Conservation (phyloP, 1,284 basidiomycete species). For the Ceratobasidium sp. region DNA sequence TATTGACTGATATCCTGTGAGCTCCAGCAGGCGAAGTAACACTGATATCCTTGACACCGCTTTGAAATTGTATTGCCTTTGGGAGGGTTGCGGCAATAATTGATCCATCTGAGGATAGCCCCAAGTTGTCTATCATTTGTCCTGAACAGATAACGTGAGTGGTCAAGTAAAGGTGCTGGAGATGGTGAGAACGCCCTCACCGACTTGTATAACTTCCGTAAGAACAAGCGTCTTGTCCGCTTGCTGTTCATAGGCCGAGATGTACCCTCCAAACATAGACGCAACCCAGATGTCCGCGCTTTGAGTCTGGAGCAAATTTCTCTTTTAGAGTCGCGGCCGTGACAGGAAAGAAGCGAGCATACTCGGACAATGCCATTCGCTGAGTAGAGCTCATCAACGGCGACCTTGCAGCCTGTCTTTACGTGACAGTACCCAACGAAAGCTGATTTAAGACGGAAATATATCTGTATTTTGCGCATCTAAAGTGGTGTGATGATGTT, state of each 20-base stretch:
- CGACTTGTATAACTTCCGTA: constrained; percentile 63
- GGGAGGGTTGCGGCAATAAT: constrained; percentile 58
- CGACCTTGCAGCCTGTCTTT: constrained; percentile 70
- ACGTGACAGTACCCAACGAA: constrained; percentile 73
- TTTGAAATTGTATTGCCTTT: constrained; percentile 51
- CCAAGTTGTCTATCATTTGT: constrained; percentile 13
- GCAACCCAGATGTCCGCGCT: constrained; percentile 73
- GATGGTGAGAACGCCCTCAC: constrained; percentile 53
- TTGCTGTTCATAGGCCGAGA: constrained; percentile 70
- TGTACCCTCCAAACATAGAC: constrained; percentile 59
- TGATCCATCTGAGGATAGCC: constrained; percentile 51
- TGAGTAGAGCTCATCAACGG: constrained; percentile 60
- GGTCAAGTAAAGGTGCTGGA: not conserved
- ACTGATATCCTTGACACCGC: constrained; percentile 59
- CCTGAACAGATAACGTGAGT: not conserved
- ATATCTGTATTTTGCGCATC: constrained; percentile 53
- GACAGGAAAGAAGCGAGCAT: not conserved
- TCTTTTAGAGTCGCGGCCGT: not conserved
- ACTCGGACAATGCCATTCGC: constrained; percentile 71
- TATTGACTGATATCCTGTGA: constrained; percentile 68
- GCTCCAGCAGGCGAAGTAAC: constrained; percentile 63
- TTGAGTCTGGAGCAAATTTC: constrained; percentile 48
- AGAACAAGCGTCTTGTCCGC: constrained; percentile 68
- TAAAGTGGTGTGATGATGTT: not conserved
- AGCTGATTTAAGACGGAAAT: constrained; percentile 53